These are phyloP conservation scores for Glycine tomentella DNA, from an alignment of 306 rosid genomes.

Conservation along the genomic window DNA sequence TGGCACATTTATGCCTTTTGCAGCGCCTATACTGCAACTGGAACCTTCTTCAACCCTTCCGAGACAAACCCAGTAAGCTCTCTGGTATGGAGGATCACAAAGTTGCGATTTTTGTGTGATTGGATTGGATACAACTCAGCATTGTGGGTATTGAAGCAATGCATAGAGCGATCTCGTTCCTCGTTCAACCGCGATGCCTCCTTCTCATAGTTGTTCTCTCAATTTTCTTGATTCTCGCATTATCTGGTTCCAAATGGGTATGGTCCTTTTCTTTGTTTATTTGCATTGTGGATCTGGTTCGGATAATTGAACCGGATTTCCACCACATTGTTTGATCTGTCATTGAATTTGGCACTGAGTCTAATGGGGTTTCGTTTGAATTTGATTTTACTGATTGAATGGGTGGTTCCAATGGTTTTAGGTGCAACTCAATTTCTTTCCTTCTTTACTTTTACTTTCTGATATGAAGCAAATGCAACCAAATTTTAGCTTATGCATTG, in stretches of 20 bases:
- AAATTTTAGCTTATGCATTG: background rate
- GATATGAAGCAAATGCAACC: background rate
- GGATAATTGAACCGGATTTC: conserved; percentile 10
- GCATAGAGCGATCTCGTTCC: conserved; percentile 63
- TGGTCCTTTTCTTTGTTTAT: background rate
- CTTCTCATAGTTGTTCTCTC: conserved; percentile 53
- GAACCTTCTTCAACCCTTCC: background rate
- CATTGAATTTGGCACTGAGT: background rate
- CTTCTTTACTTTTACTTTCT: background rate
- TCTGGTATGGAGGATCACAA: conserved; percentile 18
- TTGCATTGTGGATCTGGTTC: conserved; percentile 19
- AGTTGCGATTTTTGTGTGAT: background rate
- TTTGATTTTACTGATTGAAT: conserved; percentile 18
- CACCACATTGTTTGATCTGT: conserved; percentile 3
- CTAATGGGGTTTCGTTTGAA: background rate
- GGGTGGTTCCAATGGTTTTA: background rate
- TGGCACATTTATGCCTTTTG: background rate
- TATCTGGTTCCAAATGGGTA: conserved; percentile 47
- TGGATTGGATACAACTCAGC: background rate
- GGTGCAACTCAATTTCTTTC: background rate
- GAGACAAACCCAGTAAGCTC: conserved; percentile 5
- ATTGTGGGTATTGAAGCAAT: conserved; percentile 43
- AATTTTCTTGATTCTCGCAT: conserved; percentile 57
- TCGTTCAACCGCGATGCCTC: conserved; percentile 65
- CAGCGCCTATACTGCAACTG: conserved; percentile 6